Evolutionary conservation across 805 yeast genomes (phyloP).

Genomic region (Candida maris): DNA sequence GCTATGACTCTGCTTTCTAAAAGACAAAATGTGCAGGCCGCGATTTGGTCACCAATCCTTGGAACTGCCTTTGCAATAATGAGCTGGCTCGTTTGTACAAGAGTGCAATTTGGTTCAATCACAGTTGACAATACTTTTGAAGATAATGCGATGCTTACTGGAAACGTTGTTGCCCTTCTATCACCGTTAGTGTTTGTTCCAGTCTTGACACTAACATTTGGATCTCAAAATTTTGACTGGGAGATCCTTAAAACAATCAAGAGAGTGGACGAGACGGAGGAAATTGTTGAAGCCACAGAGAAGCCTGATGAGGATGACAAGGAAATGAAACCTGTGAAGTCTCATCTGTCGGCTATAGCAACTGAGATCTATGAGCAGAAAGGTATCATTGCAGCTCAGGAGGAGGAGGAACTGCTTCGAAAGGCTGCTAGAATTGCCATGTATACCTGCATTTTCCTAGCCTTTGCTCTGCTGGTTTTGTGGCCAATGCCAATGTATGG

Average conservation of each 20-base stretch:
- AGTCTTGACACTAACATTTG: slow-evolving; percentile 57
- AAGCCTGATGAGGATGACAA: slow-evolving; percentile 25
- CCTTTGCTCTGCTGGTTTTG: slow-evolving; percentile 60
- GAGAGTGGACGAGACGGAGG: slow-evolving; percentile 71
- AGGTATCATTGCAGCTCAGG: slow-evolving; percentile 28
- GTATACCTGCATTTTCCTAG: slow-evolving; percentile 54
- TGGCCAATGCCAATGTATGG: slow-evolving; percentile 99
- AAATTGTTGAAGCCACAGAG: slow-evolving; percentile 39
- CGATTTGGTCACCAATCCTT: slow-evolving; percentile 68
- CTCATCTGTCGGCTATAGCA: slow-evolving; percentile 30
- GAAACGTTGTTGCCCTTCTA: slow-evolving; percentile 78
- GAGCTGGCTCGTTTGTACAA: slow-evolving; percentile 59
- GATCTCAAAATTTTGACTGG: slow-evolving; percentile 76
- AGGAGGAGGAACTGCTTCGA: slow-evolving; percentile 49
- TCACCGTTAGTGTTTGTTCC: slow-evolving; percentile 70
- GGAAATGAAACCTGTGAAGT: slow-evolving; percentile 26
- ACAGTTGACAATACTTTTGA: slow-evolving; percentile 60
- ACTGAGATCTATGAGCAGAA: slow-evolving; percentile 19
- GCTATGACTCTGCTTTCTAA: slow-evolving; percentile 60
- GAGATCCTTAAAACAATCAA: slow-evolving; percentile 53
- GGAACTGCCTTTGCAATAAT: slow-evolving; percentile 73
- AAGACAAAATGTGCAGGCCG: slow-evolving; percentile 67
- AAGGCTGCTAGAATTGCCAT: slow-evolving; percentile 62
- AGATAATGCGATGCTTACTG: slow-evolving; percentile 86
- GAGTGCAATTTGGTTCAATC: slow-evolving; percentile 38